Conservation (phyloP, 225 moss, liverwort and hornwort species). For the Anthoceros angustus region DNA sequence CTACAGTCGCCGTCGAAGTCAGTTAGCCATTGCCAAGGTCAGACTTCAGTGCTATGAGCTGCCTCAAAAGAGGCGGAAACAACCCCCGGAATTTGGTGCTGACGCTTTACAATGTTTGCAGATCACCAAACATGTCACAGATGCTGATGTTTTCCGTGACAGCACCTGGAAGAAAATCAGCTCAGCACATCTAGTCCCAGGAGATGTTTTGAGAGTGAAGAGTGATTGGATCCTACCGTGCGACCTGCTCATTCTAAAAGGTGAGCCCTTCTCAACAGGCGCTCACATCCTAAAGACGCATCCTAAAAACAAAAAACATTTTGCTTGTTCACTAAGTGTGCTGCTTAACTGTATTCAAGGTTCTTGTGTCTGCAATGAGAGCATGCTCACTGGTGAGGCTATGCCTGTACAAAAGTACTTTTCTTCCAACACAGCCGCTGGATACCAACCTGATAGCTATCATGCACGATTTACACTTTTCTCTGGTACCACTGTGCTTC, state of each 20-base stretch:
- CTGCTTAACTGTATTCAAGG: constrained; percentile 25
- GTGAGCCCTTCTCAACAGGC: constrained; percentile 12
- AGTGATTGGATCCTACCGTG: constrained; percentile 65
- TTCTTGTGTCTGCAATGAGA: constrained; percentile 71
- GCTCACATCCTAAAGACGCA: no score
- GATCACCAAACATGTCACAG: constrained; percentile 43
- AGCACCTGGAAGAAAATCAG: constrained; percentile 30
- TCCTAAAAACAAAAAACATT: no score
- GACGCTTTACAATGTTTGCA: constrained; percentile 13
- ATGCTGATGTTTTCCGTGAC: constrained; percentile 34
- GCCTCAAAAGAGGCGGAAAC: not conserved
- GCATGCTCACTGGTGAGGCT: constrained; percentile 70
- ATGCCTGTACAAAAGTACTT: constrained; percentile 61
- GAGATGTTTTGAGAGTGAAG: constrained; percentile 53
- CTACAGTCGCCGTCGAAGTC: constrained; percentile 41
- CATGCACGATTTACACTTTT: constrained; percentile 66
- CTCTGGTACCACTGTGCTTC: constrained; percentile 67
- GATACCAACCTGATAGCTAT: constrained; percentile 38
- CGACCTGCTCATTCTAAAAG: constrained; percentile 48
- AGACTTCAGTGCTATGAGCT: not conserved
- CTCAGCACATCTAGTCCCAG: constrained; percentile 54
- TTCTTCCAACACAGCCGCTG: constrained; percentile 32
- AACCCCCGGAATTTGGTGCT: not conserved
- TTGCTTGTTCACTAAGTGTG: not conserved
- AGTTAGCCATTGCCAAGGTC: constrained; percentile 47